Base-by-base conservation (phyloP, 202 grass and related monocot species). In the Saccharum hybrid region DNA sequence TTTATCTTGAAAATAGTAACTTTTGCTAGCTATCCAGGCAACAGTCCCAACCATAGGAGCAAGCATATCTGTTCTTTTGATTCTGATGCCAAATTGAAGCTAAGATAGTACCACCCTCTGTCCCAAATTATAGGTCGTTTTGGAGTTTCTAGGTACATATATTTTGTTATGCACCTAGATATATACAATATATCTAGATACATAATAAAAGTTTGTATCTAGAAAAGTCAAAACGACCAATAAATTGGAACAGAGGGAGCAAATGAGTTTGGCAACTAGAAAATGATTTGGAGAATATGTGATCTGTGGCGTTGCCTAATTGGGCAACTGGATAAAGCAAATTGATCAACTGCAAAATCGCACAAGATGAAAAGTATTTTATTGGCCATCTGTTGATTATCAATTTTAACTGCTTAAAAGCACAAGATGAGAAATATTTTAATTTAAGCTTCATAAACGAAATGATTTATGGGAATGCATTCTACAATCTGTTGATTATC, bases 401-500 rank as follows among this genome's bases (percentile, higher is more conserved):
- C 54, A 57, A 7, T 65, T 34, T 83, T 49, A n/a, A 82, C 10
- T 72, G 9, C 23, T 18, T 48, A 18, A 66, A 49, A 49, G 16
- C 26, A 72, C 14, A 49, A 9, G 7, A 51, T 72, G 42, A 49
- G 22, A 30, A 33, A 31, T 33, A 19, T 72, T 46, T 72, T 49
- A 51, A 51, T 14, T 18, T 72, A 51, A 49, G 43, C 43, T 72
- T 28, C 43, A 31, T 51, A 18, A 31, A 19, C 1, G 23, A 49
- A 72, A 18, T 49, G 7, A 16, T 33, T 63, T 31, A 31, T 31
- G 23, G 10, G 61, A 49, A 19, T 45, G 39, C 68, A 71, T 43
- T 40, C 42, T 26, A 63, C 48, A 48, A 54, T 46, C 18, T 77
- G 19, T 62, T 41, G 61, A 49, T 78, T 66, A 61, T 85, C 56